These are phyloP conservation scores for Claviceps pazoutovae DNA, from an alignment of 2,329 filamentous ascomycete species.

Conservation along the genomic window DNA sequence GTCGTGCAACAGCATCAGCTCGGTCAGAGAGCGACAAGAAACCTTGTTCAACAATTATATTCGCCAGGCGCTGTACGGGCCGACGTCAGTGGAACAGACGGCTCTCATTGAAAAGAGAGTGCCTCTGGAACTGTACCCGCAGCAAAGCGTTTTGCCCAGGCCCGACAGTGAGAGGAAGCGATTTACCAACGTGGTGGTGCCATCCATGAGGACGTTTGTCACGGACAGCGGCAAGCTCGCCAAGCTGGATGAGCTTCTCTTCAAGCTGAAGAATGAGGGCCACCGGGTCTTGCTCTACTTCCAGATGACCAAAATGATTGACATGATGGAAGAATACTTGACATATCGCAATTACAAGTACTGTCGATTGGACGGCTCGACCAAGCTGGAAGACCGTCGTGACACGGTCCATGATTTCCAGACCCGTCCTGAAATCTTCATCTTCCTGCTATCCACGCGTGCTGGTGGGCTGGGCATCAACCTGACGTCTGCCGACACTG, in stretches of 20 bases:
- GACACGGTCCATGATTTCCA: slow-evolving; percentile 97
- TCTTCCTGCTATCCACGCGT: slow-evolving; percentile 90
- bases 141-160: slow-evolving; percentile 52
- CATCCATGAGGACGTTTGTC: slow-evolving; percentile 94
- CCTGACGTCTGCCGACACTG: slow-evolving; percentile 86
- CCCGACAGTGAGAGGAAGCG: slow-evolving; percentile 70
- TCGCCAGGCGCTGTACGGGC: slow-evolving; percentile 61
- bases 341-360: slow-evolving; percentile 99
- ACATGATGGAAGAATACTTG: slow-evolving; percentile 96
- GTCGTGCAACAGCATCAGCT: slow-evolving; percentile 53
- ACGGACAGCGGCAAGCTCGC: slow-evolving; percentile 95
- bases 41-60: slow-evolving; percentile 66
- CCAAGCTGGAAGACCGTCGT: slow-evolving; percentile 89
- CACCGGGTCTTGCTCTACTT: slow-evolving; percentile 96
- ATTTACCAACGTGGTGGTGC: slow-evolving; percentile 83
- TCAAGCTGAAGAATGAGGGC: slow-evolving; percentile 77
- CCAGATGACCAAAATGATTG: slow-evolving; percentile 99
- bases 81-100: slow-evolving; percentile 50
- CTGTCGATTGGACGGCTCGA: slow-evolving; percentile 88
- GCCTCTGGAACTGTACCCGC: slow-evolving; percentile 49
- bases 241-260: slow-evolving; percentile 74
- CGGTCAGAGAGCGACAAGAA: slow-evolving; percentile 52
- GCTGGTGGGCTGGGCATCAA: slow-evolving; percentile 98
- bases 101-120: slow-evolving; percentile 61
- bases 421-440: slow-evolving; percentile 83